Percentiles rank a stretch among this genome's conserved stretches.
Conservation (phyloP, 805 yeast species). For the Schizosaccharomyces cryophilus region DNA sequence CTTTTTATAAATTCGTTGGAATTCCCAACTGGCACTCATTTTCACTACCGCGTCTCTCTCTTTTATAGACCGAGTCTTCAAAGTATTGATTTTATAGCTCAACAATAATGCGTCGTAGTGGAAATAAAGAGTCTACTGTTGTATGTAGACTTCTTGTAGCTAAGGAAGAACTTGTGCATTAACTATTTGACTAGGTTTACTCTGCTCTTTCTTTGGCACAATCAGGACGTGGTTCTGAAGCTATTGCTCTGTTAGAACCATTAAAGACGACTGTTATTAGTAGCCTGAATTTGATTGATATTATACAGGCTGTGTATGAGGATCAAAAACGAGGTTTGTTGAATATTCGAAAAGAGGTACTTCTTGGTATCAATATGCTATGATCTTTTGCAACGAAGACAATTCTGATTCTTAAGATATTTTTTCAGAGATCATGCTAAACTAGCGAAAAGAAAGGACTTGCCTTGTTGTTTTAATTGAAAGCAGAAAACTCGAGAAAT, state of each 20-base stretch:
- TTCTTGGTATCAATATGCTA: not conserved
- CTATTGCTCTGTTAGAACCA: not conserved
- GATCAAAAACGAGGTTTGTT: not conserved
- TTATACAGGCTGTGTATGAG: not conserved
- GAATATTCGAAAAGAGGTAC: not conserved
- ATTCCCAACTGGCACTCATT: too few species aligned
- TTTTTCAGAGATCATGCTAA: not conserved
- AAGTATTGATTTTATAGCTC: not conserved
- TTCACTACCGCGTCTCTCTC: too few species aligned
- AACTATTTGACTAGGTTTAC: not conserved
- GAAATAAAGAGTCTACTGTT: not conserved
- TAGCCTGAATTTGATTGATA: not conserved
- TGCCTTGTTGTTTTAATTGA: too few species aligned
- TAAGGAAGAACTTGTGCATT: not conserved
- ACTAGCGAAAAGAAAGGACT: too few species aligned
- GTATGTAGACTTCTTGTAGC: not conserved
- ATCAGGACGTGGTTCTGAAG: conserved; percentile 1
- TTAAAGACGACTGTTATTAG: not conserved
- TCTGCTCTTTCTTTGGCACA: not conserved
- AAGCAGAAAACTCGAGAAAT: too few species aligned
- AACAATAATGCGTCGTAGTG: not conserved
- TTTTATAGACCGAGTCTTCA: too few species aligned
- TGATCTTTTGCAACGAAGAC: not conserved
- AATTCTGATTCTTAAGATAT: not conserved
- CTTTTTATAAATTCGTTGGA: too few species aligned